Percentiles rank a stretch among this genome's conserved stretches.
These are phyloP conservation scores for Moesziomyces sp. DNA, from an alignment of 1,284 basidiomycete genomes.

Conservation along the genomic window DNA sequence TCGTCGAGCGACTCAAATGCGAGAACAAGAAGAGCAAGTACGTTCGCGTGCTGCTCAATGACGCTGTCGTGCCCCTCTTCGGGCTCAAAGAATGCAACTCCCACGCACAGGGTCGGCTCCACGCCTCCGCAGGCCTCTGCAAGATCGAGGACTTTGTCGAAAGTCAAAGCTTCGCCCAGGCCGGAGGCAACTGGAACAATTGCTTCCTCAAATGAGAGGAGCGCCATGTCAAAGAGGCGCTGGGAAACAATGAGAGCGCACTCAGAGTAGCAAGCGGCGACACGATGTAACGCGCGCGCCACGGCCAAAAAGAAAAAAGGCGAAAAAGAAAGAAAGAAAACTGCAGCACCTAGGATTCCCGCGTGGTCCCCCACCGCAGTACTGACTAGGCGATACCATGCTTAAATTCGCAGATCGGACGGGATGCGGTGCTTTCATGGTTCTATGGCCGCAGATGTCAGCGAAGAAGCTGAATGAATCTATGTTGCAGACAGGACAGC, in stretches of 20 bases:
- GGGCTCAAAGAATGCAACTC: conserved; percentile 14
- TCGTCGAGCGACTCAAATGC: conserved; percentile 17
- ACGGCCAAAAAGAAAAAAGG: no score
- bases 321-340: conserved; percentile 61
- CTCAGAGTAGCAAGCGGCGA: no score
- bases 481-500: no score
- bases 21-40: conserved; percentile 12
- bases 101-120: conserved; percentile 12
- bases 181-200: conserved; percentile 25
- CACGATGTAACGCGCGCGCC: no score
- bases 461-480: no score
- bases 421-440: conserved; percentile 82
- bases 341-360: conserved; percentile 84
- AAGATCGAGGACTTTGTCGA: conserved; percentile 17
- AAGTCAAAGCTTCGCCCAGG: conserved; percentile 26
- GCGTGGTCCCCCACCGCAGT: conserved; percentile 85
- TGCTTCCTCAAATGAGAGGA: conserved; percentile 8
- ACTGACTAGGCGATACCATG: conserved; percentile 82
- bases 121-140: conserved; percentile 14
- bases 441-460: conserved; percentile 79
- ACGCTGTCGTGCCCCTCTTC: conserved; percentile 14
- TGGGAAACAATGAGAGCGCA: no score
- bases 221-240: no score
- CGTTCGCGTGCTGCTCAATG: conserved; percentile 19
- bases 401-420: conserved; percentile 84